A percentile compares a stretch with the other conserved stretches of the same genome.
Conservation (phyloP, 2,329 filamentous ascomycete genomes). For the Alternaria ethzedia region DNA sequence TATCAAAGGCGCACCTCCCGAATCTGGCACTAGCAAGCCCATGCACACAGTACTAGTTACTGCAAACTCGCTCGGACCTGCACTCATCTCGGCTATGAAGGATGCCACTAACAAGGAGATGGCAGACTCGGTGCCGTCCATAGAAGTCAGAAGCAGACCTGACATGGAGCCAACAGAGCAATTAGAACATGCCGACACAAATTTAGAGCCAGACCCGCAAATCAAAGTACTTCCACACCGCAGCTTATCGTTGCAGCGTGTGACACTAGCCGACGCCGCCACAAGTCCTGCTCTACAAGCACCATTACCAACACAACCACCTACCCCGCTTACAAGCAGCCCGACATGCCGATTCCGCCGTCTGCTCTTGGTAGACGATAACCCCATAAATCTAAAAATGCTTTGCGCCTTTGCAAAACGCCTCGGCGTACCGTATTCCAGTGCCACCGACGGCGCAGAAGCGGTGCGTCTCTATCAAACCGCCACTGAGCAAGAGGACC, state of each 20-base stretch:
- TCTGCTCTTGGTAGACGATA: slow-evolving; percentile 47
- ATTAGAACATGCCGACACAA: not conserved
- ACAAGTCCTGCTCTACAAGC: not conserved
- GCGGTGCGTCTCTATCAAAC: slow-evolving; percentile 29
- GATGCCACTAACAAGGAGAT: not conserved
- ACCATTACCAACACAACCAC: not conserved
- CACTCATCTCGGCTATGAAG: slow-evolving; percentile 2
- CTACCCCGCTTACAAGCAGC: not conserved
- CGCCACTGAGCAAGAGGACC: not conserved
- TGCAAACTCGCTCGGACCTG: not conserved
- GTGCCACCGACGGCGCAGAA: slow-evolving; percentile 34
- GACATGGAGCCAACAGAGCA: not conserved
- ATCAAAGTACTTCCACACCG: not conserved
- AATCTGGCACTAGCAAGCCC: not conserved
- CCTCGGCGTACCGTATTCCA: slow-evolving; percentile 17
- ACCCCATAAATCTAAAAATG: slow-evolving; percentile 43
- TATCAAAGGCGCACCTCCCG: not conserved
- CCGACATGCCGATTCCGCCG: slow-evolving; percentile 9
- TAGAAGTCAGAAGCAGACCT: not conserved
- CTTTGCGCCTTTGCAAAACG: slow-evolving; percentile 32
- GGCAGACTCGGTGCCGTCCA: not conserved
- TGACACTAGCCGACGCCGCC: not conserved
- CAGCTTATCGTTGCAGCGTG: not conserved
- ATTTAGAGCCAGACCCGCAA: not conserved
- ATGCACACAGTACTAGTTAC: slow-evolving; percentile 3